Conservation (phyloP, 2,329 filamentous ascomycete species). For the Onygenales sp. region DNA sequence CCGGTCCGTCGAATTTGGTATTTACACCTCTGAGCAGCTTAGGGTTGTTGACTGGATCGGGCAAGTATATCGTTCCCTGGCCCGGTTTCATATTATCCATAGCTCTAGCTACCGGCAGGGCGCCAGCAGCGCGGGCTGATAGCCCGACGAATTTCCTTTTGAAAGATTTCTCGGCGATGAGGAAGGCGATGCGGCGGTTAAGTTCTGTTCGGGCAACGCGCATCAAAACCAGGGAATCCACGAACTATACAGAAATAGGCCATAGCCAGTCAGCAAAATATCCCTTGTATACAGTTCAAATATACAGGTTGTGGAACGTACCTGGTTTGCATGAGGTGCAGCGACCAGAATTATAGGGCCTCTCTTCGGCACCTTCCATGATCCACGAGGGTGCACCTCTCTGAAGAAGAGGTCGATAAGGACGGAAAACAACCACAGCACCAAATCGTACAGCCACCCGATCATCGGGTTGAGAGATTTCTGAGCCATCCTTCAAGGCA, state of each 20-base stretch:
- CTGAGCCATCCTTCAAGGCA: slow-evolving; percentile 20
- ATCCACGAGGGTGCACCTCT: slow-evolving; percentile 87
- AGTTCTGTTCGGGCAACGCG: slow-evolving; percentile 80
- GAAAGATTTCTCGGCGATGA: slow-evolving; percentile 94
- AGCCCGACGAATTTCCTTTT: slow-evolving; percentile 80
- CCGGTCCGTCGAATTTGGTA: slow-evolving; percentile 66
- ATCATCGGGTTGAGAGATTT: slow-evolving; percentile 35
- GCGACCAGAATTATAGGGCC: slow-evolving; percentile 93
- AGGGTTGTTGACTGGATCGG: slow-evolving; percentile 77
- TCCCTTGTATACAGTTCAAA: neutral
- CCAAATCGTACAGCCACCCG: slow-evolving; percentile 41
- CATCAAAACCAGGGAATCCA: slow-evolving; percentile 90
- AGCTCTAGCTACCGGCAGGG: slow-evolving; percentile 85
- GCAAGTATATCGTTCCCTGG: slow-evolving; percentile 73
- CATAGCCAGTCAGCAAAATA: slow-evolving; percentile 8
- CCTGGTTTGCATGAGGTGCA: slow-evolving; percentile 92
- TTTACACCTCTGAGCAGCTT: slow-evolving; percentile 69
- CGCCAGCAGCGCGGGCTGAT: slow-evolving; percentile 73
- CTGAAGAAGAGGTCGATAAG: slow-evolving; percentile 95
- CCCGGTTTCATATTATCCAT: slow-evolving; percentile 79
- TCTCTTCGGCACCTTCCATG: slow-evolving; percentile 84
- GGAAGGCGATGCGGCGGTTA: slow-evolving; percentile 77
- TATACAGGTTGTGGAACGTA: slow-evolving; percentile 30
- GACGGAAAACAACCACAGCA: slow-evolving; percentile 47
- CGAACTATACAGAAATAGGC: slow-evolving; percentile 52